Conservation (phyloP, 495 filamentous ascomycete genomes). For the Staphylotrichum longicolle region DNA sequence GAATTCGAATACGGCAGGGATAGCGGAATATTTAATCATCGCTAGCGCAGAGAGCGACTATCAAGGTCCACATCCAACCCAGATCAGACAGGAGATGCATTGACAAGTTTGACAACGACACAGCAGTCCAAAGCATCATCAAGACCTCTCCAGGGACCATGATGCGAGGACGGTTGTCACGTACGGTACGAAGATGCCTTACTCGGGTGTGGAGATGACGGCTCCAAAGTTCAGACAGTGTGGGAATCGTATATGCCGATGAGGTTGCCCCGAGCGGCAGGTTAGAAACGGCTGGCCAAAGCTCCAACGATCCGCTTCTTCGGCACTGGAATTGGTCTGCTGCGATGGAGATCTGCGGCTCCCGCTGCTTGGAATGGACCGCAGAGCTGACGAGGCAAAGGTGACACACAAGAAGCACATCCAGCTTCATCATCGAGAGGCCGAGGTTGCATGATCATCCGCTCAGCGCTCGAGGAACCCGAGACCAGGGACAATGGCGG, state of each 20-base stretch:
- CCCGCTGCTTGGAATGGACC: background rate
- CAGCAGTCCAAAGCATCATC: too few species aligned
- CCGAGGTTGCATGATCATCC: slow-evolving; percentile 9
- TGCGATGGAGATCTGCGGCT: slow-evolving; percentile 9
- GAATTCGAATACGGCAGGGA: background rate
- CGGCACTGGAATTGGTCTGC: slow-evolving; percentile 3
- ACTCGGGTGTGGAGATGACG: too few species aligned
- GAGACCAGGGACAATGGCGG: slow-evolving; percentile 24
- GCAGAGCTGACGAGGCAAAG: slow-evolving; percentile 2
- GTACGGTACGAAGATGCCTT: too few species aligned
- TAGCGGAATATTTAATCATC: background rate
- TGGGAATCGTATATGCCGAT: background rate
- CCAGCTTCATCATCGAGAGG: slow-evolving; percentile 11
- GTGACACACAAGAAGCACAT: slow-evolving; percentile 11
- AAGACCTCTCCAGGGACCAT: too few species aligned
- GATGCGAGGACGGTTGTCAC: too few species aligned
- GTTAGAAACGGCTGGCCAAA: slow-evolving; percentile 2
- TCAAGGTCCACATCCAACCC: background rate
- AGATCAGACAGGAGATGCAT: too few species aligned
- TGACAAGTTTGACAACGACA: too few species aligned
- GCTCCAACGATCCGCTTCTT: background rate
- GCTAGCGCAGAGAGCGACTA: background rate
- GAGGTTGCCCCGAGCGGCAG: background rate
- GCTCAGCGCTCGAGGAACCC: slow-evolving; percentile 15
- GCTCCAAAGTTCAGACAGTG: too few species aligned